A percentile compares a stretch with the other conserved stretches of the same genome.
Evolutionary conservation across 208 protist genomes (phyloP).

Genomic region (Leptomonas seymouri): DNA sequence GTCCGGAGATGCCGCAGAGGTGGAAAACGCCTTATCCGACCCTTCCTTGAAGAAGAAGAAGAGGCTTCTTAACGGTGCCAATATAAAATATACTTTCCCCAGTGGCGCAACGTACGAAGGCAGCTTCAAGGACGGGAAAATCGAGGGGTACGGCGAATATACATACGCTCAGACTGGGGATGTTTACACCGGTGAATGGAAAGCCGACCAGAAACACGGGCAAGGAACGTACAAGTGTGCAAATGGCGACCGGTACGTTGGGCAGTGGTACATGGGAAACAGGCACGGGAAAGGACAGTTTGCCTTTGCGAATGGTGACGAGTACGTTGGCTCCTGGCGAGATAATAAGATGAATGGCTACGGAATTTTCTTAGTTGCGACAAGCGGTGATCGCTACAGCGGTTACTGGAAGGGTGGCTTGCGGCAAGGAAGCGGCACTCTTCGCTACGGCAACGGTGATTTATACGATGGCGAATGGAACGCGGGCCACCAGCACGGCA

Average conservation of each 20-base stretch:
- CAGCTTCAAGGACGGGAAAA: conserved; percentile 52
- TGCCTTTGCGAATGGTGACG: conserved; percentile 55
- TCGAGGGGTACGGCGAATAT: conserved; percentile 68
- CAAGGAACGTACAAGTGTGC: conserved; percentile 68
- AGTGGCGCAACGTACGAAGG: conserved; percentile 63
- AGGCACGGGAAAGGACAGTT: conserved; percentile 69
- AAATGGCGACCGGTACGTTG: conserved; percentile 61
- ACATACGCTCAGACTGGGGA: conserved; percentile 54
- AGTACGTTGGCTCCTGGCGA: conserved; percentile 65
- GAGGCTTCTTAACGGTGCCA: conserved; percentile 51
- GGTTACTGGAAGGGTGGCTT: conserved; percentile 60
- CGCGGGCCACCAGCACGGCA: conserved; percentile 49
- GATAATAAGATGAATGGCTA: conserved; percentile 67
- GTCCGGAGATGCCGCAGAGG: neutral
- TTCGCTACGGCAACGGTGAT: conserved; percentile 55
- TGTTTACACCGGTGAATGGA: conserved; percentile 68
- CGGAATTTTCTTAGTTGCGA: conserved; percentile 47
- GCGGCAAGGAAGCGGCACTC: conserved; percentile 48
- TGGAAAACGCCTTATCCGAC: neutral
- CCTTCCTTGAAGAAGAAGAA: conserved; percentile 37
- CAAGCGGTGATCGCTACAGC: conserved; percentile 53
- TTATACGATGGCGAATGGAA: conserved; percentile 67
- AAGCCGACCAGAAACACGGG: conserved; percentile 69
- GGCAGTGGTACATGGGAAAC: conserved; percentile 72
- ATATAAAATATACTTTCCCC: conserved; percentile 59